Evolutionary conservation across 805 yeast genomes (phyloP), one percentile per base, ranked within the genome.

Genomic region (Nakazawaea ishiwadae): DNA sequence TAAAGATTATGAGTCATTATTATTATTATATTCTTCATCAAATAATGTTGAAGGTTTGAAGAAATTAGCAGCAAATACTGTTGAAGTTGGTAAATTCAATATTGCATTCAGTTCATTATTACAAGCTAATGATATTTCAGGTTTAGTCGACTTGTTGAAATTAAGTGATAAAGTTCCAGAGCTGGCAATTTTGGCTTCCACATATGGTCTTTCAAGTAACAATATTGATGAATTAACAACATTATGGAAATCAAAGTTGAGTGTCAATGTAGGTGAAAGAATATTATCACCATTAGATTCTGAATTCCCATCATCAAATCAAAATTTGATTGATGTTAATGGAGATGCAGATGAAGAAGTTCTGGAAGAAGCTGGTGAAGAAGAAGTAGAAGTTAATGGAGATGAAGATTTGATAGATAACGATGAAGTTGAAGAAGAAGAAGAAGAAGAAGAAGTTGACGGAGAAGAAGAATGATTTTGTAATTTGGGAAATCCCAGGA

Each of bases 61-160:
- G 16, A 65, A 68, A 42, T 71, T 91, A 29, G 96, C 93, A 5
- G 68, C 69, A 42, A 63, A 66, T 35, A 90, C 96, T 37, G 79
- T 74, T 51, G 65, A 59, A n/a, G 72, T 68, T 34, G 97, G 97
- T 37, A 83, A 83, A 58, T 86, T 79, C 63, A 93, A 93, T 60
- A 69, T 90, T 44, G 96, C 98, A 19, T 93, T 89, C 69, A 88
- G 86, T 57, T 84, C 96, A 10, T 79, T 80, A 60, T 93, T 98
- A 98, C 68, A 80, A 41, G 75, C 82, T 24, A 91, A 95, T 30
- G 84, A 88, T 56, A 68, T 78, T 29, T 63, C 66, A 14, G 68
- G 71, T 31, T 84, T 90, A 50, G 70, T 81, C 41, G 75, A 77
- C 17, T 67, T 93, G 49, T 72, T 93, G 52, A 69, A 75, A 35